Conservation (phyloP, 164 flowering plant genomes). For the Platanus orientalis region DNA sequence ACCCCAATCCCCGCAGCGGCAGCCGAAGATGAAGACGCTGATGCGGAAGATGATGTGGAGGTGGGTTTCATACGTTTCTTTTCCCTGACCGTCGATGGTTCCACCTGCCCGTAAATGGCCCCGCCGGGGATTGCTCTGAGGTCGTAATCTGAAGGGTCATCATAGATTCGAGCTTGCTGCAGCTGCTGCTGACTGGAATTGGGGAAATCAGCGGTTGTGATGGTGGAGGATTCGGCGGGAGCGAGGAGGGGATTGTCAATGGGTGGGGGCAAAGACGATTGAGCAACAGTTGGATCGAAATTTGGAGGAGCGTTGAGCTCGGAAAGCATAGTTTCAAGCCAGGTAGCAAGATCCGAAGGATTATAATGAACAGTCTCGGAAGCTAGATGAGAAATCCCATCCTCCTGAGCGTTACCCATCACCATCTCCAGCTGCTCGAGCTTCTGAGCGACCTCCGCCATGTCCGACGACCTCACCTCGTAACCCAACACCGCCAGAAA, state of each 20-base stretch:
- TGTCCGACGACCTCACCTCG: constrained; percentile 70
- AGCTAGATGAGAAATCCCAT: constrained; percentile 46
- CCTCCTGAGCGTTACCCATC: constrained; percentile 48
- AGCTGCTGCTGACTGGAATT: constrained; percentile 1
- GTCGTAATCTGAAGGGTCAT: constrained; percentile 41
- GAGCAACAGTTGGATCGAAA: constrained; percentile 4
- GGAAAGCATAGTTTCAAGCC: constrained; percentile 70
- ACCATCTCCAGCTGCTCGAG: constrained; percentile 78
- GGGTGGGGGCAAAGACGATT: not conserved
- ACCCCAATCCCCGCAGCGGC: constrained; percentile 2
- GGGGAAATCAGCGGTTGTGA: constrained; percentile 22
- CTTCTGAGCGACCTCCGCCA: constrained; percentile 82
- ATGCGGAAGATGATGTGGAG: not conserved
- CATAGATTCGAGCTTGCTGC: constrained; percentile 12
- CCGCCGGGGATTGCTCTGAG: constrained; percentile 68
- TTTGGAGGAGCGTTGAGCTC: constrained; percentile 39
- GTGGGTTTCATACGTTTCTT: constrained; percentile 37
- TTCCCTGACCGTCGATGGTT: constrained; percentile 5
- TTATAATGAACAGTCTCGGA: constrained; percentile 75
- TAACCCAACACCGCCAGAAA: constrained; percentile 75
- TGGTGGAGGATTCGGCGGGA: constrained; percentile 29
- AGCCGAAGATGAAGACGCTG: constrained; percentile 18
- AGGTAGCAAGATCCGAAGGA: constrained; percentile 68
- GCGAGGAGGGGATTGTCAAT: constrained; percentile 16
- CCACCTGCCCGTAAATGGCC: constrained; percentile 27